Percentiles rank a stretch among this genome's conserved stretches.
Conservation (phyloP, 225 moss, liverwort and hornwort species). For the Takakia lepidozioides region DNA sequence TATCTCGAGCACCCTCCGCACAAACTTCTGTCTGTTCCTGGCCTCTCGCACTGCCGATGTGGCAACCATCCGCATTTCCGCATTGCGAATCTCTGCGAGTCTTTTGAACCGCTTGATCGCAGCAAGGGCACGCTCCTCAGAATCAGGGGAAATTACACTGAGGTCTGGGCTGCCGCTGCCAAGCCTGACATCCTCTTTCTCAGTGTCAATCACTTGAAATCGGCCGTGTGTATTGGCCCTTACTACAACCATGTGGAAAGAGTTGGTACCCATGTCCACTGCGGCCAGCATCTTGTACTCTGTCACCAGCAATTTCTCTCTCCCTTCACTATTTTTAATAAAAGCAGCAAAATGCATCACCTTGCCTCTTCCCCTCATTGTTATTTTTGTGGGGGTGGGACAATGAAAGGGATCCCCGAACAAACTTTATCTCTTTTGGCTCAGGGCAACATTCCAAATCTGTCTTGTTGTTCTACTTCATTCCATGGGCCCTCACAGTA, state of each 20-base stretch:
- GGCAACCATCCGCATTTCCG: slow-evolving; percentile 50
- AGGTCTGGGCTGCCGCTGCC: slow-evolving; percentile 51
- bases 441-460: no score
- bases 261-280: slow-evolving; percentile 63
- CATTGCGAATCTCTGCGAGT: slow-evolving; percentile 38
- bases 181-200: slow-evolving; percentile 52
- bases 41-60: slow-evolving; percentile 59
- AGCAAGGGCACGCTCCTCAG: slow-evolving; percentile 40
- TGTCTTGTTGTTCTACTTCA: no score
- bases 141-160: slow-evolving; percentile 44
- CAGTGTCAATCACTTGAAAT: slow-evolving; percentile 57
- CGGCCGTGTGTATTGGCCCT: slow-evolving; percentile 50
- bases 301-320: slow-evolving; percentile 3
- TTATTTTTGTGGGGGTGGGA: no score
- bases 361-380: no score
- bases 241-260: slow-evolving; percentile 65
- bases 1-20: slow-evolving; percentile 31
- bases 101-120: slow-evolving; percentile 51
- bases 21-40: slow-evolving; percentile 35
- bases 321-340: no score
- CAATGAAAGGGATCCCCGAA: no score
- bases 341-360: no score
- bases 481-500: no score
- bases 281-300: slow-evolving; percentile 47
- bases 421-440: no score